Conservation (phyloP, 2,329 filamentous ascomycete species). For the Cladophialophora chaetospira region DNA sequence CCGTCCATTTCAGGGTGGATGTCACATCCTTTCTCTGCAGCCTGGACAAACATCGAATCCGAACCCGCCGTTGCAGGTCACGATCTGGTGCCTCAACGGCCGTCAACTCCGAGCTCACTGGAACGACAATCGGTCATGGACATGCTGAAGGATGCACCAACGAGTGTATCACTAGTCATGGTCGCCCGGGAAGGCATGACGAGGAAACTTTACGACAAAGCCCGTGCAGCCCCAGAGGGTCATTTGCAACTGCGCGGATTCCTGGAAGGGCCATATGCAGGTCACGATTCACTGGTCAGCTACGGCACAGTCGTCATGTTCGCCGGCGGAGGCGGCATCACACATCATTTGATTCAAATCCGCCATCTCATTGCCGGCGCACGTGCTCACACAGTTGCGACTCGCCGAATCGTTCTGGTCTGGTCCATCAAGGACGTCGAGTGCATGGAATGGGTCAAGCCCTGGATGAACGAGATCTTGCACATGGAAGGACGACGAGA, state of each 20-base stretch:
- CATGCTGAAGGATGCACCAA: slow-evolving; percentile 31
- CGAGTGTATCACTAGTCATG: slow-evolving; percentile 59
- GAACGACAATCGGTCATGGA: slow-evolving; percentile 29
- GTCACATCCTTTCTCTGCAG: slow-evolving; percentile 53
- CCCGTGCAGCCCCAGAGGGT: slow-evolving; percentile 46
- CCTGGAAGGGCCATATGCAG: slow-evolving; percentile 66
- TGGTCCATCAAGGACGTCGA: slow-evolving; percentile 65
- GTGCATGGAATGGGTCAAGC: slow-evolving; percentile 63
- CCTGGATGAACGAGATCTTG: slow-evolving; percentile 67
- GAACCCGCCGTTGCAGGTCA: slow-evolving; percentile 26
- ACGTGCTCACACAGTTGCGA: slow-evolving; percentile 56
- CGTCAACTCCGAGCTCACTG: slow-evolving; percentile 24
- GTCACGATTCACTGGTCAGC: slow-evolving; percentile 59
- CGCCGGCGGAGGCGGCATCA: slow-evolving; percentile 67
- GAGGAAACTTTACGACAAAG: slow-evolving; percentile 59
- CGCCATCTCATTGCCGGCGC: slow-evolving; percentile 59
- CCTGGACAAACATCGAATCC: slow-evolving; percentile 44
- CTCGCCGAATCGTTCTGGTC: slow-evolving; percentile 61
- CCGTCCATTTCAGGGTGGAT: slow-evolving; percentile 52
- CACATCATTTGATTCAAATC: slow-evolving; percentile 64
- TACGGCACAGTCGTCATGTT: slow-evolving; percentile 69
- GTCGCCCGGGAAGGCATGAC: slow-evolving; percentile 66
- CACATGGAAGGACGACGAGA: slow-evolving; percentile 61
- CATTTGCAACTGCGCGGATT: slow-evolving; percentile 57
- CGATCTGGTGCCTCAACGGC: slow-evolving; percentile 13